A percentile compares a stretch with the other conserved stretches of the same genome.
Evolutionary conservation across 441 rosid species (phyloP).

Genomic region (Gossypium laxum): DNA sequence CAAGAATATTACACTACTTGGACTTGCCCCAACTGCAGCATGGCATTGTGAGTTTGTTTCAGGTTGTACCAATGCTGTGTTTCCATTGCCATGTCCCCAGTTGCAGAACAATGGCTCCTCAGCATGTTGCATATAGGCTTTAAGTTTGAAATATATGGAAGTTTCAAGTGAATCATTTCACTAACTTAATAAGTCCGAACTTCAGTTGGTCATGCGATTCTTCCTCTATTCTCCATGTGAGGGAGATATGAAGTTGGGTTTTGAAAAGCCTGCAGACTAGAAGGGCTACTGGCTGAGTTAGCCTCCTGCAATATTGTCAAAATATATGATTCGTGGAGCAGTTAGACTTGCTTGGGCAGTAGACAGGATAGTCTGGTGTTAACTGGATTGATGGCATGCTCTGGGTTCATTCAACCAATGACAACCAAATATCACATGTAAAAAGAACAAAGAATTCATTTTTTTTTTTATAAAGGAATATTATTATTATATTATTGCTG

Average conservation of each 20-base stretch:
- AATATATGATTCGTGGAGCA: not conserved
- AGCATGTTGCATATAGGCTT: slow-evolving; percentile 29
- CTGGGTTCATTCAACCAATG: not conserved
- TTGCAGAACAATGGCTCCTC: slow-evolving; percentile 37
- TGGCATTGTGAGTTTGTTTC: slow-evolving; percentile 79
- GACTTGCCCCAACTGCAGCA: slow-evolving; percentile 32
- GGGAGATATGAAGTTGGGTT: not conserved
- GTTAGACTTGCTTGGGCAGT: not conserved
- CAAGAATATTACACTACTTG: slow-evolving; percentile 53
- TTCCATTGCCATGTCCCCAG: slow-evolving; percentile 58
- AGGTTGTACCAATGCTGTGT: slow-evolving; percentile 45
- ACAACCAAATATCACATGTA: not conserved
- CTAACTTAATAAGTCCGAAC: not conserved
- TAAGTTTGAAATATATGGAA: slow-evolving; percentile 8
- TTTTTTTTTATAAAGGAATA: not conserved
- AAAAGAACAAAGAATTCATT: not conserved
- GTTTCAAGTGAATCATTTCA: slow-evolving; percentile 7
- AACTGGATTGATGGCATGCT: not conserved
- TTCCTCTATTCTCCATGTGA: not conserved
- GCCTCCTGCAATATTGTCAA: not conserved
- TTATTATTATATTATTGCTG: not conserved
- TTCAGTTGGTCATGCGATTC: not conserved
- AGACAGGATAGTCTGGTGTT: not conserved
- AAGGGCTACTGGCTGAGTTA: not conserved
- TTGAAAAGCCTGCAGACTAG: not conserved